Percentiles rank a stretch among this genome's conserved stretches.
phyloP scores from a whole-genome alignment of 805 yeast species.

The Candida pseudofarinosa region DNA sequence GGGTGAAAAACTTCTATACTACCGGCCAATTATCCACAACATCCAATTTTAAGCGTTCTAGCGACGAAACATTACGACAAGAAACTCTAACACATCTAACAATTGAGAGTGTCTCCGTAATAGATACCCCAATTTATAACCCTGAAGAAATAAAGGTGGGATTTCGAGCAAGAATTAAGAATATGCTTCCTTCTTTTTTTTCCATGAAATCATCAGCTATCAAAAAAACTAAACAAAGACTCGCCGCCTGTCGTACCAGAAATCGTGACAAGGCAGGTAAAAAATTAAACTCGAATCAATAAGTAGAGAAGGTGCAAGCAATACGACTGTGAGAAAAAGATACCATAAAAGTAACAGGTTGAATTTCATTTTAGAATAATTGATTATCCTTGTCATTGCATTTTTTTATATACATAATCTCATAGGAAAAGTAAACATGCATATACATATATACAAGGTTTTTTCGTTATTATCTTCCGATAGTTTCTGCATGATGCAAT shows the following conservation, averaged over 20 bases:
- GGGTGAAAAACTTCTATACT: conserved; percentile 5
- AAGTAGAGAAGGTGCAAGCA: too few relatives aligned
- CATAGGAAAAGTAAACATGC: neutral
- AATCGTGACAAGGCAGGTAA: neutral
- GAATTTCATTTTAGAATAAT: neutral
- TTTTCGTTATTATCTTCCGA: neutral
- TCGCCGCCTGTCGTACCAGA: neutral
- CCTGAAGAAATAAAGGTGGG: neutral
- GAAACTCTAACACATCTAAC: neutral
- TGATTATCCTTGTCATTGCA: neutral
- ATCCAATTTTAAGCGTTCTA: neutral
- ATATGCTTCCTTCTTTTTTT: neutral
- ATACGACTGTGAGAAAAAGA: too few relatives aligned
- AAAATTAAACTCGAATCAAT: too few relatives aligned
- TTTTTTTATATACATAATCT: too few relatives aligned
- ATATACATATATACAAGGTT: neutral
- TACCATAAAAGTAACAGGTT: too few relatives aligned
- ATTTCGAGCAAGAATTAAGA: neutral
- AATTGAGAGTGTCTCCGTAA: neutral
- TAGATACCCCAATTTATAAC: neutral
- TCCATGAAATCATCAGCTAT: neutral
- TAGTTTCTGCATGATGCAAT: neutral
- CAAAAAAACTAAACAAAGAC: neutral
- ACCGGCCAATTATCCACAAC: neutral
- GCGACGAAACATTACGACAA: neutral